These are phyloP conservation scores for Solanum ossicruentum DNA, from an alignment of 257 asterid species.

Conservation along the genomic window DNA sequence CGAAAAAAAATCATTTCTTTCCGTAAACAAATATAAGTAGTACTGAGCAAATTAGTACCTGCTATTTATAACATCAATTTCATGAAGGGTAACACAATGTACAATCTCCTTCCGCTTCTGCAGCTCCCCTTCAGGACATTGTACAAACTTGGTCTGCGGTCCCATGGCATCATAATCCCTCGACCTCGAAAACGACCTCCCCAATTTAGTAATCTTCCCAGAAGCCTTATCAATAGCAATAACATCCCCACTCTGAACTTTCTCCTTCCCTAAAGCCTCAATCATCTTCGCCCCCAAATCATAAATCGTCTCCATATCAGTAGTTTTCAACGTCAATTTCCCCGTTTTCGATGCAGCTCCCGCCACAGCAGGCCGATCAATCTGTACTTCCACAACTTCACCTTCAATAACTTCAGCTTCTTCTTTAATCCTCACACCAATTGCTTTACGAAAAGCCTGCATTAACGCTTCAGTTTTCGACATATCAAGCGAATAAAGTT, in stretches of 20 bases:
- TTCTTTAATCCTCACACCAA: constrained; percentile 81
- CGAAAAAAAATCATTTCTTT: neutral
- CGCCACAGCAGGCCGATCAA: constrained; percentile 71
- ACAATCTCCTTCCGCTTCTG: constrained; percentile 96
- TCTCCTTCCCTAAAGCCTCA: constrained; percentile 84
- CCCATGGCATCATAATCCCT: constrained; percentile 95
- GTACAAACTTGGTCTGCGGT: constrained; percentile 86
- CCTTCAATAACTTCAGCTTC: constrained; percentile 89
- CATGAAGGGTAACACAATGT: constrained; percentile 87
- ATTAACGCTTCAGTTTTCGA: constrained; percentile 81
- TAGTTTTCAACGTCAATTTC: constrained; percentile 66
- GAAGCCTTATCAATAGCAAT: constrained; percentile 86
- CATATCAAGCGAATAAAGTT: constrained; percentile 80
- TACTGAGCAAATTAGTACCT: constrained; percentile 20
- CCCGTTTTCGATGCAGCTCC: constrained; percentile 85
- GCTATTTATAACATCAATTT: constrained; percentile 91
- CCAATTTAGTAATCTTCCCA: constrained; percentile 77
- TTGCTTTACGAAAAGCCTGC: constrained; percentile 85
- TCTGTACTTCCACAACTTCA: constrained; percentile 72
- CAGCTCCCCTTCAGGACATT: constrained; percentile 96
- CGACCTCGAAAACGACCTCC: constrained; percentile 81
- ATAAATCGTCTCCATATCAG: constrained; percentile 84
- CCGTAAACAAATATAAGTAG: neutral
- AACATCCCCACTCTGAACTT: constrained; percentile 91
- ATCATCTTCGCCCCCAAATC: constrained; percentile 89